A percentile compares a stretch with the other conserved stretches of the same genome.
These are phyloP conservation scores for Hanseniaspora nectarophila DNA, from an alignment of 805 yeast genomes.

Conservation along the genomic window DNA sequence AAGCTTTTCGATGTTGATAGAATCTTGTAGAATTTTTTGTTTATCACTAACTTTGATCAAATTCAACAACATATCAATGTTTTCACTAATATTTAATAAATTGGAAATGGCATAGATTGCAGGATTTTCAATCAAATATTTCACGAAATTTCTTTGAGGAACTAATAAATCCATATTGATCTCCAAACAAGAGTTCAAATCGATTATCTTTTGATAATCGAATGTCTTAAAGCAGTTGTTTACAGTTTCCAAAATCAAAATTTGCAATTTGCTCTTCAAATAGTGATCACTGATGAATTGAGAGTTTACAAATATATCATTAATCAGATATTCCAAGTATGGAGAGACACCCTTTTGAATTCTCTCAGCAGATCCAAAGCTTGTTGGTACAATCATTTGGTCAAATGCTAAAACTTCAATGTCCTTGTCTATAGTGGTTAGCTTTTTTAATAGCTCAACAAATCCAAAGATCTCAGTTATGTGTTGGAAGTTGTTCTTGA, in stretches of 20 bases:
- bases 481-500: constrained; percentile 40
- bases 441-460: constrained; percentile 15
- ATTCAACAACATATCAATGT: constrained; percentile 50
- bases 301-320: constrained; percentile 51
- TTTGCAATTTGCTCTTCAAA: constrained; percentile 39
- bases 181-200: constrained; percentile 38
- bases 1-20: background rate
- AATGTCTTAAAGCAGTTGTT: constrained; percentile 38
- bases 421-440: background rate
- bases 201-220: constrained; percentile 40
- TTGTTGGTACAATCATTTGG: constrained; percentile 46
- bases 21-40: background rate
- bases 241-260: constrained; percentile 41
- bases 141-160: constrained; percentile 34
- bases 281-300: constrained; percentile 23
- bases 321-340: constrained; percentile 60
- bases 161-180: constrained; percentile 41
- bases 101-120: constrained; percentile 33
- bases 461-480: constrained; percentile 45
- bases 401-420: constrained; percentile 26
- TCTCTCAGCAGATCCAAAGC: constrained; percentile 51
- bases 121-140: constrained; percentile 55
- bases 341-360: constrained; percentile 61
- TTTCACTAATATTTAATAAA: constrained; percentile 17
- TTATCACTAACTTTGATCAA: background rate